A percentile compares a stretch with the other conserved stretches of the same genome.
Evolutionary conservation across 768 basidiomycete genomes (phyloP).

Genomic region (Mycena rebaudengoi): DNA sequence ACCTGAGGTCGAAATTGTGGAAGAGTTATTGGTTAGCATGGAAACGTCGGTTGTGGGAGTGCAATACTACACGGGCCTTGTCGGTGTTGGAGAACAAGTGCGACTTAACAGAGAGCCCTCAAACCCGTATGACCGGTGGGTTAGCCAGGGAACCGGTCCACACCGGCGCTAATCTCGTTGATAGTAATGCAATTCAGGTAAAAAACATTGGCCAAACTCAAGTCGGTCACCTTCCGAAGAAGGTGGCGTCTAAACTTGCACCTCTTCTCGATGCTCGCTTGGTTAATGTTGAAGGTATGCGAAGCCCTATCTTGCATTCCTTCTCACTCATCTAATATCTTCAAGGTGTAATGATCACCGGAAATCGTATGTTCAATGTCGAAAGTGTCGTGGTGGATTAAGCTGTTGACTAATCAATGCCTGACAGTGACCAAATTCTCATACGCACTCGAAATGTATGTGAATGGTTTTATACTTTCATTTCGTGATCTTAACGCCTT

Average conservation of each 20-base stretch:
- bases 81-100: slow-evolving; percentile 83
- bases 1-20: slow-evolving; percentile 56
- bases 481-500: background rate
- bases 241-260: slow-evolving; percentile 66
- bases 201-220: slow-evolving; percentile 76
- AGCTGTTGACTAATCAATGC: background rate
- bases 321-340: background rate
- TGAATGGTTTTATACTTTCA: background rate
- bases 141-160: slow-evolving; percentile 1
- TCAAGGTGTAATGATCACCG: slow-evolving; percentile 60
- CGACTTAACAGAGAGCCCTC: slow-evolving; percentile 68
- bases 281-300: slow-evolving; percentile 76
- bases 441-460: slow-evolving; percentile 73
- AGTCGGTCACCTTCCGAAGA: slow-evolving; percentile 83
- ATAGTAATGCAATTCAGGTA: slow-evolving; percentile 83
- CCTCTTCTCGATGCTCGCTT: slow-evolving; percentile 71
- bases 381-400: background rate
- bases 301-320: slow-evolving; percentile 35
- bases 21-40: slow-evolving; percentile 74
- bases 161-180: background rate
- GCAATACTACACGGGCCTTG: slow-evolving; percentile 85
- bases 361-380: slow-evolving; percentile 71
- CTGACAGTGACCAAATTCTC: slow-evolving; percentile 1
- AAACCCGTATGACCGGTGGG: slow-evolving; percentile 74
- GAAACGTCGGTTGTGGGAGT: slow-evolving; percentile 79